phyloP scores from a whole-genome alignment of 805 yeast genomes.

The Yarrowia hollandica region DNA sequence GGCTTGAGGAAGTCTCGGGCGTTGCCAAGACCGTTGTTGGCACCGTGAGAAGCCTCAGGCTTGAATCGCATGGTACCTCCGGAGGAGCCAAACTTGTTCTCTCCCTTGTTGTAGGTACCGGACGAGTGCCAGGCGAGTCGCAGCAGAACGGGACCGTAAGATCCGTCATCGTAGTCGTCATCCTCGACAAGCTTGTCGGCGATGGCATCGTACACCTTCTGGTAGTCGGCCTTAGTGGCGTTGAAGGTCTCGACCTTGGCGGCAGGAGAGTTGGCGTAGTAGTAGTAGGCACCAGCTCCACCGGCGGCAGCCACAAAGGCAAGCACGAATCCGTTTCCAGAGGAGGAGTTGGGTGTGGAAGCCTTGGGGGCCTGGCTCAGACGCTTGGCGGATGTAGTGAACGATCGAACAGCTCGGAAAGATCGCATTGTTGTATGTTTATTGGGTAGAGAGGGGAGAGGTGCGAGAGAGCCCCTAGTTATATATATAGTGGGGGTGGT shows the following conservation, averaged over 20 bases:
- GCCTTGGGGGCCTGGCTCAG: slow-evolving; percentile 26
- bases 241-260: slow-evolving; percentile 38
- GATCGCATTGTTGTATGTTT: slow-evolving; percentile 10
- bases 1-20: slow-evolving; percentile 60
- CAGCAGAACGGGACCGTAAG: slow-evolving; percentile 69
- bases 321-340: slow-evolving; percentile 27
- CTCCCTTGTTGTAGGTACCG: slow-evolving; percentile 65
- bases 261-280: slow-evolving; percentile 37
- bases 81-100: slow-evolving; percentile 52
- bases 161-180: slow-evolving; percentile 60
- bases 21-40: slow-evolving; percentile 63
- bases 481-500: slow-evolving; percentile 16
- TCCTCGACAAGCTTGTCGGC: slow-evolving; percentile 55
- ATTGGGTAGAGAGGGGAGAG: neutral
- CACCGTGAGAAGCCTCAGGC: slow-evolving; percentile 54
- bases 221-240: slow-evolving; percentile 56
- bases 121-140: slow-evolving; percentile 80
- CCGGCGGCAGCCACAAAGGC: slow-evolving; percentile 34
- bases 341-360: slow-evolving; percentile 16
- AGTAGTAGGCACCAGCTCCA: slow-evolving; percentile 40
- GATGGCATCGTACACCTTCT: slow-evolving; percentile 72
- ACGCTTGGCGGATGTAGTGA: slow-evolving; percentile 25
- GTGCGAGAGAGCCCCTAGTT: neutral
- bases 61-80: slow-evolving; percentile 65
- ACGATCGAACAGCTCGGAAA: slow-evolving; percentile 23